Evolutionary conservation across 2,329 filamentous ascomycete species (phyloP), one percentile per base, ranked within the genome.

Genomic region (Thelonectria rubi): DNA sequence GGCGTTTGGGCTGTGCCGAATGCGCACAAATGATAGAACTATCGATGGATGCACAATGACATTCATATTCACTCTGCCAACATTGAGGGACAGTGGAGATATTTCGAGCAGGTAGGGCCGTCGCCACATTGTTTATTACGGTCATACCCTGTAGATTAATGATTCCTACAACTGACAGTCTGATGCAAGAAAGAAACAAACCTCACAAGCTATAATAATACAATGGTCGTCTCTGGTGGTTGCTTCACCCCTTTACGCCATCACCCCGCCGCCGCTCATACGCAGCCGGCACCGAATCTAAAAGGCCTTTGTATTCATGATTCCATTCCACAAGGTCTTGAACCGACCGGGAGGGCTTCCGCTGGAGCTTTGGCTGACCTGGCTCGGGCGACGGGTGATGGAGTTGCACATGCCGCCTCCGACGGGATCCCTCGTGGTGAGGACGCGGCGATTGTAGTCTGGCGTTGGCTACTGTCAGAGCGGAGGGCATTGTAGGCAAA

Each of bases 1-100:
- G 69, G 69, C 69, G 69, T 72, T 72, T 46, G 66, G 69, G 69
- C 32, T 69, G 37, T 62, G 46, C 56, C 58, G 42, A 52, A 66
- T 62, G 43, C 64, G 69, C 67, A 67, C 60, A 63, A 58, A 62
- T 64, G 62, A 68, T 69, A 70, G 61, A 70, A 53, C 43, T 34
- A 61, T 30, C 58, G 37, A 51, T 42, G 17, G 56, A 56, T 18
- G 55, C 42, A 61, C 57, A 54, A 60, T 57, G 45, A 40, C 26
- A 30, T 37, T 37, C 6, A 37, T 37, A 37, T 37, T 15, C 34
- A 37, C 26, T 30, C 4, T 30, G 7, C n/a, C n/a, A n/a, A 8
- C 5, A 8, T 30, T 30, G 26, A 30, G 26, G 26, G 26, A 30
- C 26, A 30, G 7, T 24, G 24, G 26, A 6, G 26, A 30, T 30